Evolutionary conservation across 306 rosid genomes (phyloP).

Genomic region (Spatholobus suberectus): DNA sequence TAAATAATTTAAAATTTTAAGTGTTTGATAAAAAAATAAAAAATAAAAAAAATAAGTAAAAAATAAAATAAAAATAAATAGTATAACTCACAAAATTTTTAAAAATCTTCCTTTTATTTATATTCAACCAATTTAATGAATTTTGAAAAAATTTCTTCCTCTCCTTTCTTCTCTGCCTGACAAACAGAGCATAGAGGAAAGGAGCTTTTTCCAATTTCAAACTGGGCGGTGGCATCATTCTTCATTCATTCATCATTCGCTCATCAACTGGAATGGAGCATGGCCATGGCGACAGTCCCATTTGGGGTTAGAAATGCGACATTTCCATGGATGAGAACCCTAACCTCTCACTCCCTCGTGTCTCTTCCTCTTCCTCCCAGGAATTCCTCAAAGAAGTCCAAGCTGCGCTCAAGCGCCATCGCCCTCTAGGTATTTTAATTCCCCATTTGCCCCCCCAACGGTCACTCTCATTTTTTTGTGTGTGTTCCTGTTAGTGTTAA

Average conservation of each 20-base stretch:
- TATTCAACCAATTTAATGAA: too few species aligned
- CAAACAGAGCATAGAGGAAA: too few species aligned
- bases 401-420: constrained; percentile 43
- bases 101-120: too few species aligned
- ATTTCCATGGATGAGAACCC: constrained; percentile 81
- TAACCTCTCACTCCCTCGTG: constrained; percentile 51
- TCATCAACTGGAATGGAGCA: neutral
- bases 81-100: too few species aligned
- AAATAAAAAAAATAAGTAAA: too few species aligned
- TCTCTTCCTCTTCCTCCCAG: constrained; percentile 58
- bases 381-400: constrained; percentile 50
- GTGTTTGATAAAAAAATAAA: too few species aligned
- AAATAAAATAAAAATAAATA: too few species aligned
- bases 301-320: neutral
- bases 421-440: constrained; percentile 35
- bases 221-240: neutral
- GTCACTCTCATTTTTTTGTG: neutral
- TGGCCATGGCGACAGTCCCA: neutral
- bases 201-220: neutral
- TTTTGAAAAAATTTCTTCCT: too few species aligned
- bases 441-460: neutral
- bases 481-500: neutral
- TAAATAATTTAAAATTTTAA: too few species aligned
- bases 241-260: neutral
- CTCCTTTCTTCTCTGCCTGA: too few species aligned